A percentile compares a stretch with the other conserved stretches of the same genome.
These are phyloP conservation scores for Sordariomycetes sp. DNA, from an alignment of 2,329 filamentous ascomycete species.

Conservation along the genomic window DNA sequence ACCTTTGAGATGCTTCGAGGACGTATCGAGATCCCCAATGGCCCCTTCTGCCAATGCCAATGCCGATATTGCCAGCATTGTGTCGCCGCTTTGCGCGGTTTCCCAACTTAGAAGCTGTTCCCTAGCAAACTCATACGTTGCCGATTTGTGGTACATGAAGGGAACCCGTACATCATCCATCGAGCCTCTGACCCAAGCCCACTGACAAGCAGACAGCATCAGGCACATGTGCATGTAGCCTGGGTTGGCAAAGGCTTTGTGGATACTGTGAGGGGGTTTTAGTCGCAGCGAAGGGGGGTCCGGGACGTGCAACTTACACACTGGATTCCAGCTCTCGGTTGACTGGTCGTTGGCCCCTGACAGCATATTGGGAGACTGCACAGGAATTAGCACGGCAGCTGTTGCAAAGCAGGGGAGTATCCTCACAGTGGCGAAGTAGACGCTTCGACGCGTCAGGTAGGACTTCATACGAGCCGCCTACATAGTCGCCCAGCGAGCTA, in stretches of 20 bases:
- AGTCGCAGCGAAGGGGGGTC: too few species aligned
- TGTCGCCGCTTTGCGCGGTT: slow-evolving; percentile 27
- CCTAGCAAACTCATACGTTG: slow-evolving; percentile 35
- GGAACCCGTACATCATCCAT: slow-evolving; percentile 33
- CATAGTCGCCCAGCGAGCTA: slow-evolving; percentile 15
- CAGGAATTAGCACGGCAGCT: neutral
- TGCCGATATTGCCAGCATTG: slow-evolving; percentile 32
- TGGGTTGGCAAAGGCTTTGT: slow-evolving; percentile 31
- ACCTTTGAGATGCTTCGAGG: slow-evolving; percentile 26
- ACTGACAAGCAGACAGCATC: slow-evolving; percentile 33
- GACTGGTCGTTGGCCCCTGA: slow-evolving; percentile 29
- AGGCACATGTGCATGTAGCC: slow-evolving; percentile 35
- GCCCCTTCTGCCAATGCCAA: slow-evolving; percentile 35
- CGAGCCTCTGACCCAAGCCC: slow-evolving; percentile 35
- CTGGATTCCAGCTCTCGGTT: slow-evolving; percentile 22
- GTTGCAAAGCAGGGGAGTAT: neutral
- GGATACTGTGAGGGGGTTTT: slow-evolving; percentile 23
- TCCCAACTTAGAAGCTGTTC: slow-evolving; percentile 29
- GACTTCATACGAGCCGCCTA: slow-evolving; percentile 19
- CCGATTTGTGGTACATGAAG: slow-evolving; percentile 35
- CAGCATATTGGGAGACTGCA: slow-evolving; percentile 29
- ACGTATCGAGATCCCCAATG: slow-evolving; percentile 31
- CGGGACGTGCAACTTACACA: slow-evolving; percentile 18
- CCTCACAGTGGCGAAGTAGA: slow-evolving; percentile 18
- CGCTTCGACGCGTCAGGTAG: slow-evolving; percentile 19